phyloP scores from a whole-genome alignment of 305 asterid genomes.

The Rubia occidens region DNA sequence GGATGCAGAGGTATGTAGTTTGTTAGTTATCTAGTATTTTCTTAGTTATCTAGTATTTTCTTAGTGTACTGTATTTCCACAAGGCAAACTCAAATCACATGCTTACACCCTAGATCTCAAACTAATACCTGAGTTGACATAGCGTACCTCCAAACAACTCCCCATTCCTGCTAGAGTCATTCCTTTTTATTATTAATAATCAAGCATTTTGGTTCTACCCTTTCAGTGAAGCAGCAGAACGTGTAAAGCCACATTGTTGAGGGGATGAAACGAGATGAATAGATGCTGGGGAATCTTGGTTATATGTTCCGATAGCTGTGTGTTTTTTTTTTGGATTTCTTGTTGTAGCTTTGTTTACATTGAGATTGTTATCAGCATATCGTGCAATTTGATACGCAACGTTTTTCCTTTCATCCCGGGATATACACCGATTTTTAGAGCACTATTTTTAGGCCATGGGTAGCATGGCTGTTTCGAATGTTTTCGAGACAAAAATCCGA shows the following conservation, averaged over 20 bases:
- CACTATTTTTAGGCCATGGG: constrained; percentile 40
- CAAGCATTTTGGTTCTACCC: constrained; percentile 7
- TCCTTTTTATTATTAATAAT: neutral
- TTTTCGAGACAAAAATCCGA: constrained; percentile 33
- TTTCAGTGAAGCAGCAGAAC: constrained; percentile 48
- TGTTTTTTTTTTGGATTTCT: constrained; percentile 21
- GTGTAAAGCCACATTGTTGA: constrained; percentile 22
- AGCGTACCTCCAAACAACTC: neutral
- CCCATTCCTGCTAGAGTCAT: neutral
- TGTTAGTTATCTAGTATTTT: neutral
- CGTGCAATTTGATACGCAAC: constrained; percentile 26
- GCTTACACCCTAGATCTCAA: neutral
- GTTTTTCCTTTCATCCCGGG: constrained; percentile 12
- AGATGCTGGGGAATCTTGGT: constrained; percentile 26
- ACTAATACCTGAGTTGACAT: neutral
- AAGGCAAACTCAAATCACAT: neutral
- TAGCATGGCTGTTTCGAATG: constrained; percentile 34
- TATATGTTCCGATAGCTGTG: constrained; percentile 24
- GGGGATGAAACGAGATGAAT: constrained; percentile 19
- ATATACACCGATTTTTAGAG: constrained; percentile 22
- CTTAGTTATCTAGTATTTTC: neutral
- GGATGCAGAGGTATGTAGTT: constrained; percentile 48
- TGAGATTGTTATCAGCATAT: constrained; percentile 30
- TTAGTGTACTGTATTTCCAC: neutral
- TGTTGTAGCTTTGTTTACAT: constrained; percentile 21